Conservation (phyloP, 768 basidiomycete species). For the Rhodotorula taiwanensis region DNA sequence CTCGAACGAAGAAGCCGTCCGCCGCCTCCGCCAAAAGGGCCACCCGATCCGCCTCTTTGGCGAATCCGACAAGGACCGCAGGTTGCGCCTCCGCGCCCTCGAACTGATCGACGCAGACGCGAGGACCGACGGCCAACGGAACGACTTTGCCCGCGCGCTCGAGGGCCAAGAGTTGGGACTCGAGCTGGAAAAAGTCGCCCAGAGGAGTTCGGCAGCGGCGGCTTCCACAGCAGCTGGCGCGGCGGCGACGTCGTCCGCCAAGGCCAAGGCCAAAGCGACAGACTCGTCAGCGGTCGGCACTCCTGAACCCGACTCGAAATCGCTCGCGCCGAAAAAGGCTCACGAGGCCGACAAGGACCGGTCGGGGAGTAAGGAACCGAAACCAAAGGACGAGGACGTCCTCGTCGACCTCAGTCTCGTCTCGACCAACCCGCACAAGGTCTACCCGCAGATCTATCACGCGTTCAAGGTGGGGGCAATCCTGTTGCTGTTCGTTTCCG, state of each 20-base stretch:
- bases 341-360: slow-evolving; percentile 53
- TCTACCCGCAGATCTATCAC: slow-evolving; percentile 95
- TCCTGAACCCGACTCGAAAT: slow-evolving; percentile 7
- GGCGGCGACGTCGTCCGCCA: slow-evolving; percentile 15
- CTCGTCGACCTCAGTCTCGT: slow-evolving; percentile 72
- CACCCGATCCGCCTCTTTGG: slow-evolving; percentile 93
- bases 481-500: background rate
- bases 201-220: background rate
- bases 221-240: background rate
- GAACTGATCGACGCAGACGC: slow-evolving; percentile 68
- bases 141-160: slow-evolving; percentile 68
- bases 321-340: background rate
- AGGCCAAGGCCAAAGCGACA: slow-evolving; percentile 43
- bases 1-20: slow-evolving; percentile 83
- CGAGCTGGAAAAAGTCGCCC: slow-evolving; percentile 69
- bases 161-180: slow-evolving; percentile 56
- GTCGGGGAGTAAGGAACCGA: slow-evolving; percentile 50
- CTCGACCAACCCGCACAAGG: slow-evolving; percentile 85
- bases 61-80: slow-evolving; percentile 87
- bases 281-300: background rate
- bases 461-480: slow-evolving; percentile 59
- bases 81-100: slow-evolving; percentile 79
- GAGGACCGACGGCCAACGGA: slow-evolving; percentile 62
- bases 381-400: slow-evolving; percentile 51
- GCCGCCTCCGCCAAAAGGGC: slow-evolving; percentile 78